Base-by-base conservation (phyloP, 768 basidiomycete species). In the Artomyces pyxidatus region DNA sequence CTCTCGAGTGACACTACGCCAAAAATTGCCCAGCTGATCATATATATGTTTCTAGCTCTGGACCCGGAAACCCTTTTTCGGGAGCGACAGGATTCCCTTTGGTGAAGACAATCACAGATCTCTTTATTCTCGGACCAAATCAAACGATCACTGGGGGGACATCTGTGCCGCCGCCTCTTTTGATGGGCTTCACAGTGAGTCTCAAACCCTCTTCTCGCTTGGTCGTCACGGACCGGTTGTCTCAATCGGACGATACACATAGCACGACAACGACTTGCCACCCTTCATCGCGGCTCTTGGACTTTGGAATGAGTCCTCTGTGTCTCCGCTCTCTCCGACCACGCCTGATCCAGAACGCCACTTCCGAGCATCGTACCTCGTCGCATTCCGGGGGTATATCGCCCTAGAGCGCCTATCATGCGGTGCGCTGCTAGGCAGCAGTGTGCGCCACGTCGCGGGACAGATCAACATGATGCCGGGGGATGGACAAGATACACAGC, bases 221-320 rank as follows among this genome's bases (percentile, higher is more conserved):
- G 32, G 4, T 35, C 12, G 10, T 35, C 32, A 35, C 11, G n/a
- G 32, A 2, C 10, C 17, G 32, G 32, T n/a, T 16, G 11, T 16
- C 21, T 26, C 5, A 37, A n/a, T 9, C 35, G 12, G 10, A 19
- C 26, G 32, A 37, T 21, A 44, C 27, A 6, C 21, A 1, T 26
- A 73, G 71, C 71, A 73, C 57, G 71, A 73, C 55, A 73, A 72
- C 58, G 65, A 73, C 54, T 59, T 72, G 9, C 70, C 72, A 3
- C 70, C 72, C 1, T 55, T 73, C 19, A 59, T 72, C 7, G 61
- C 71, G 5, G 70, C 71, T 0, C 67, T 74, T 3, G 72, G 71
- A 0, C 53, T 74, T 6, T 71, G 69, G 70, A 73, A 73, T 57
- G 62, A 63, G 7, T 71, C 70, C 0, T 14, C 54, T 7, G 63